These are phyloP conservation scores for Gynandropsis gynandra DNA, from an alignment of 345 rosid species.

Conservation along the genomic window DNA sequence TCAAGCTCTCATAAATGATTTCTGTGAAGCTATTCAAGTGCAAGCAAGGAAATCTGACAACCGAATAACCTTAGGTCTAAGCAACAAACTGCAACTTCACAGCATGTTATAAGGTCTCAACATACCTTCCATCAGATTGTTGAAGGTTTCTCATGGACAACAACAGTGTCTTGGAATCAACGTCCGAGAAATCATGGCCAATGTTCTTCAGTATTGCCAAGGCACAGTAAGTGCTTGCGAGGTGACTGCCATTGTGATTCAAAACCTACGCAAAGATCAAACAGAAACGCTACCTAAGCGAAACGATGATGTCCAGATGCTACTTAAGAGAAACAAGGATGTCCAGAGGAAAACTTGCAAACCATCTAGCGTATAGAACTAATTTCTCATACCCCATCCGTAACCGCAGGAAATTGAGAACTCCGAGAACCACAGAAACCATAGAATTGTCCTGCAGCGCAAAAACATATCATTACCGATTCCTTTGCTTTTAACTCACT, in stretches of 20 bases:
- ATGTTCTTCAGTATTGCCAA: conserved; percentile 59
- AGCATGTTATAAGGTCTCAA: background rate
- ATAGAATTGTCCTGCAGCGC: conserved; percentile 62
- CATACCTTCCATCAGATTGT: conserved; percentile 80
- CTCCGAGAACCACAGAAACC: conserved; percentile 77
- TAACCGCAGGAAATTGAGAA: conserved; percentile 53
- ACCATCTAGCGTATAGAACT: background rate
- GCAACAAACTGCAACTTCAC: background rate
- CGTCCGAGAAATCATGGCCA: conserved; percentile 46
- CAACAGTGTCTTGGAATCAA: conserved; percentile 44
- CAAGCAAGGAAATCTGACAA: background rate
- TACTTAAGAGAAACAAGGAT: conserved; percentile 7
- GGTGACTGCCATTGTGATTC: conserved; percentile 50
- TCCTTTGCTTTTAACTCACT: background rate
- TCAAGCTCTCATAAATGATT: too few relatives aligned
- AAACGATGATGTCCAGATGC: background rate
- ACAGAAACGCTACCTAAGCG: conserved; percentile 9
- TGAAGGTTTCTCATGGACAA: conserved; percentile 77
- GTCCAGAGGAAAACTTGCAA: background rate
- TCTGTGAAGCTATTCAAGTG: background rate
- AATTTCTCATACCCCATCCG: conserved; percentile 42
- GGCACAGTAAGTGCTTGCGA: conserved; percentile 88
- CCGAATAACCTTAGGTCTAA: background rate
- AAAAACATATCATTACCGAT: conserved; percentile 8
- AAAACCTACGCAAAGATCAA: conserved; percentile 35